Percentiles rank a stretch among this genome's conserved stretches.
phyloP scores from a whole-genome alignment of 1,284 basidiomycete genomes.

The Mycosarcoma mackinlayi region DNA sequence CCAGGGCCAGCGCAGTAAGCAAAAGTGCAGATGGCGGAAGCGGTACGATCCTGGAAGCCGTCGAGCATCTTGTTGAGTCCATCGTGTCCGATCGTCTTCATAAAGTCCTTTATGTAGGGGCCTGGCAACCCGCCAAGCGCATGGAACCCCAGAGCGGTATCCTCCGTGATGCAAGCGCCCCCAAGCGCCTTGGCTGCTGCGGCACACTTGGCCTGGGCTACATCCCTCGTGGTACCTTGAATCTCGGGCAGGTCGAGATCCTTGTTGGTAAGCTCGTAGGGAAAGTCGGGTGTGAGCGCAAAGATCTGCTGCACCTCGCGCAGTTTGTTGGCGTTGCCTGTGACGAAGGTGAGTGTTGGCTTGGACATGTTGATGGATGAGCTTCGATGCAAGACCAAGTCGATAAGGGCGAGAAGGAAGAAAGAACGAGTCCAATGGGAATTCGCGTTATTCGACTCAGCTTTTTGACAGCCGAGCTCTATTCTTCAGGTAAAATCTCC shows the following conservation, averaged over 20 bases:
- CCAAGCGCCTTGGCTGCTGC: slow-evolving; percentile 78
- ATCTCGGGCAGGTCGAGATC: slow-evolving; percentile 82
- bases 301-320: slow-evolving; percentile 83
- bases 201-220: slow-evolving; percentile 87
- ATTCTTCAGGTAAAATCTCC: slow-evolving; percentile 2
- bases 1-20: slow-evolving; percentile 76
- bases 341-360: slow-evolving; percentile 76
- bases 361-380: slow-evolving; percentile 27
- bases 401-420: not conserved
- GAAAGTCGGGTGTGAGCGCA: slow-evolving; percentile 35
- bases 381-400: not conserved
- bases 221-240: slow-evolving; percentile 90
- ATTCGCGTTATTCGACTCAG: slow-evolving; percentile 31
- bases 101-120: slow-evolving; percentile 88
- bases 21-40: slow-evolving; percentile 93
- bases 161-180: slow-evolving; percentile 92
- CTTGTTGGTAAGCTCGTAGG: slow-evolving; percentile 31
- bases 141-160: slow-evolving; percentile 91
- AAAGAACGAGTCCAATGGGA: not conserved
- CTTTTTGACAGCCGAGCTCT: slow-evolving; percentile 6
- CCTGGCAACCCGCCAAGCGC: slow-evolving; percentile 91
- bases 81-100: slow-evolving; percentile 60
- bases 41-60: slow-evolving; percentile 83
- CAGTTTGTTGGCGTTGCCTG: slow-evolving; percentile 93
- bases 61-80: slow-evolving; percentile 87